A percentile compares a stretch with the other conserved stretches of the same genome.
phyloP scores from a whole-genome alignment of 352 stramenopile genomes.

The Phytophthora palmivora region DNA sequence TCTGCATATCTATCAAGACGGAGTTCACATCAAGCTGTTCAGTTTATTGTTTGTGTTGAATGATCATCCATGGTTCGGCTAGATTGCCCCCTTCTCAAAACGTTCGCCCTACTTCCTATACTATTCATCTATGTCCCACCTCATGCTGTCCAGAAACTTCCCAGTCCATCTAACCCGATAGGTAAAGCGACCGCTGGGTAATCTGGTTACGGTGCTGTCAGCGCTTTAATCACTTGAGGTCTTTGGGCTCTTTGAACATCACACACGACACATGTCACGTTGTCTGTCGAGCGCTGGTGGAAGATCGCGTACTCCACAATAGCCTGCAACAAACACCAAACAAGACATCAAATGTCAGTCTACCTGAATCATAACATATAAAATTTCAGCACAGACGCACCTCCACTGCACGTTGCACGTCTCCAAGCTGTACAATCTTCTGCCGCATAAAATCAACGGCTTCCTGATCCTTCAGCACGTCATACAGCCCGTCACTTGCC shows the following conservation, averaged over 20 bases:
- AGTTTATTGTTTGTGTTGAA: constrained; percentile 43
- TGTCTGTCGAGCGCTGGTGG: constrained; percentile 86
- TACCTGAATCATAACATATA: not conserved
- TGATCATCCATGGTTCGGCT: constrained; percentile 29
- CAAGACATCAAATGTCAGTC: not conserved
- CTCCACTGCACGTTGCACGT: constrained; percentile 84
- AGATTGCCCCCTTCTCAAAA: constrained; percentile 33
- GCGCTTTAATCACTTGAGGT: constrained; percentile 41
- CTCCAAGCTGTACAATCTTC: constrained; percentile 72
- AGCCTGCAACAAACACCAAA: no score
- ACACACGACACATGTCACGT: constrained; percentile 87
- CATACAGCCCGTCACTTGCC: constrained; percentile 83
- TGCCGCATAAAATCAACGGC: constrained; percentile 77
- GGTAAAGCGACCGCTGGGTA: no score
- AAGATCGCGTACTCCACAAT: constrained; percentile 85
- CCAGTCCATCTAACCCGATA: no score
- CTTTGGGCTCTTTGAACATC: constrained; percentile 80
- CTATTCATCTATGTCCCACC: constrained; percentile 49
- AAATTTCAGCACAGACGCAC: constrained; percentile 32
- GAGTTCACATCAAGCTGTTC: constrained; percentile 34
- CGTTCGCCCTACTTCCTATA: constrained; percentile 40
- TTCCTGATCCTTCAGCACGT: constrained; percentile 87
- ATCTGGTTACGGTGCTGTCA: not conserved
- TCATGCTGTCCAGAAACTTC: constrained; percentile 10
- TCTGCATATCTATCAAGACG: constrained; percentile 6